Base-by-base conservation (phyloP, 345 rosid genomes). In the Dipteronia sinensis region DNA sequence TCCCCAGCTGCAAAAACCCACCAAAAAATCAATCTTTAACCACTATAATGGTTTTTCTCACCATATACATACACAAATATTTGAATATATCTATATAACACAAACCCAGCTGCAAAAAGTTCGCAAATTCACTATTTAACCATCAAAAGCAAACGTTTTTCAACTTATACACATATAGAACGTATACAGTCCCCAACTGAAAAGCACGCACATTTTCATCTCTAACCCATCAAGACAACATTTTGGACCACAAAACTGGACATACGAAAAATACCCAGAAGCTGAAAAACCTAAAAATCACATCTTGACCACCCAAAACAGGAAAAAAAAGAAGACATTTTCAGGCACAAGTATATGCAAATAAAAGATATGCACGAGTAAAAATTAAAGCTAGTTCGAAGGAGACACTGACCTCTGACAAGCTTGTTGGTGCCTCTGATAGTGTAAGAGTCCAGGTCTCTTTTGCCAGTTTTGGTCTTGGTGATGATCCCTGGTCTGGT, bases 341-440 rank as follows among this genome's bases (percentile, higher is more conserved):
- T 17, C 7, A n/a, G 38, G 38, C 53, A 42, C 55, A 73, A 1
- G 53, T 3, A 47, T 0, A 67, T 5, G 79, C 25, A 40, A 7
- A 49, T 10, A 72, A 9, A 61, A 42, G 15, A 53, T 22, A 70
- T 31, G 25, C 31, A 44, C 49, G 11, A 15, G 59, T 27, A 70
- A 51, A 3, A 17, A 67, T 10, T 67, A 58, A 64, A 64, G 62
- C 31, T 22, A 29, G 16, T 19, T 65, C 51, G 17, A 65, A 65
- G 46, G 22, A 46, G 19, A 46, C 59, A 23, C 59, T 77, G 38
- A 92, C 97, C 89, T 90, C 69, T 78, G 66, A 92, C 90, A 65
- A 90, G 73, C 85, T 90, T 92, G 85, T 67, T 89, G 80, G 94
- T 89, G 84, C 93, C 93, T 68, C 79, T 81, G 83, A 92, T 87